Evolutionary conservation across 176 grass and related monocot genomes (phyloP), one percentile per base, ranked within the genome.

Genomic region (Bonia amplexicaulis): DNA sequence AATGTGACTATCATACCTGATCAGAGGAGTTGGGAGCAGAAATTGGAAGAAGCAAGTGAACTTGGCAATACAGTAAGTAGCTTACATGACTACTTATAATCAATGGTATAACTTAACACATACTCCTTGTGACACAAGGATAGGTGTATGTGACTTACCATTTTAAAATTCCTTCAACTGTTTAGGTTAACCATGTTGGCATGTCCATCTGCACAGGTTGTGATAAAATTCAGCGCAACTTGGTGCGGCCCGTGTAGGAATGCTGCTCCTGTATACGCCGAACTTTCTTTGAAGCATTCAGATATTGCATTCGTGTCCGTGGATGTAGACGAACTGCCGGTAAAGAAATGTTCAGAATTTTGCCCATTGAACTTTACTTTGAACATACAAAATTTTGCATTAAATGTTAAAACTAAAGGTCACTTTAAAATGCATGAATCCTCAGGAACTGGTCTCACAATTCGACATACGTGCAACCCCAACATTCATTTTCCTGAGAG

Each of bases 231-330:
- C 65, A 92, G 89, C 17, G 91, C 94, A 2, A 86, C 87, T 37
- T 97, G 94, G 94, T 93, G 94, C 33, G 82, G 76, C 25, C 94
- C 94, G 9, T 97, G 94, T 46, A 91, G 85, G 81, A 82, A 73
- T 54, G 84, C 80, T 53, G 89, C 82, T 67, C 89, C 94, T 27
- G 3, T 90, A 23, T 97, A 81, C 46, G 82, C 85, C 3, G 85
- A 93, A 26, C 86, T 90, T 17, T 93, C 91, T 9, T 61, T 86
- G 82, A 93, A 88, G 72, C 86, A 93, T 88, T 68, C 89, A 66
- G 86, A 86, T 6, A 26, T 97, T 59, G 23, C 86, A 79, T 97
- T 97, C 65, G 19, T 92, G 51, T 88, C 89, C 16, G 42, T 97
- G n/a, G 94, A 97, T 65, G 82, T 92, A 70, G 94, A 97, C 73